Percentiles rank a stretch among this genome's conserved stretches.
Conservation (phyloP, 495 filamentous ascomycete species). For the Pseudotulostoma volvatum region DNA sequence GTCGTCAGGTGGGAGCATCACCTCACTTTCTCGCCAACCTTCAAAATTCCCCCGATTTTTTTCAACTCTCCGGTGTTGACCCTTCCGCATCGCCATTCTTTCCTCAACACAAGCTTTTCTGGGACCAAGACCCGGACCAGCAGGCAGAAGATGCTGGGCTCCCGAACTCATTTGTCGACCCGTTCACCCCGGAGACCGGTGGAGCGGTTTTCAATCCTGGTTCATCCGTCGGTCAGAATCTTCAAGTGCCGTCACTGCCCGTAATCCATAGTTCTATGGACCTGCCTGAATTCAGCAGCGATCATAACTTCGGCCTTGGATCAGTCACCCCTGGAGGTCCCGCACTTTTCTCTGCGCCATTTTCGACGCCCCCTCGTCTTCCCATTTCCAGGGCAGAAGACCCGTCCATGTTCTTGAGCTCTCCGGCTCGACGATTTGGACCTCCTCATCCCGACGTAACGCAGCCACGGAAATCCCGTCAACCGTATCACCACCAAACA, state of each 20-base stretch:
- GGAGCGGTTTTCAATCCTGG: constrained; percentile 5
- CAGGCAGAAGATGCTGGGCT: constrained; percentile 11
- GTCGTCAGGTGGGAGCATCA: constrained; percentile 26
- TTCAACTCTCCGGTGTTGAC: constrained; percentile 53
- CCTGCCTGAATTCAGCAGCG: constrained; percentile 20
- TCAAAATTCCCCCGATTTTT: constrained; percentile 48
- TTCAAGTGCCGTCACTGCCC: constrained; percentile 25
- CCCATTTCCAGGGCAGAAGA: constrained; percentile 29
- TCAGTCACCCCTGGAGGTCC: constrained; percentile 22
- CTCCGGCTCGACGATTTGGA: constrained; percentile 31
- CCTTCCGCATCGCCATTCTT: constrained; percentile 53
- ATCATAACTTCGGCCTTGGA: constrained; percentile 15
- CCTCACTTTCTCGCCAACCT: constrained; percentile 35
- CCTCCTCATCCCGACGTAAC: constrained; percentile 23
- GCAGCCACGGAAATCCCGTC: constrained; percentile 19
- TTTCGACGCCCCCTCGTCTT: constrained; percentile 29
- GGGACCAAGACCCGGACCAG: constrained; percentile 44
- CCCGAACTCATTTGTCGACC: not conserved
- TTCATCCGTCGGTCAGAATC: constrained; percentile 4
- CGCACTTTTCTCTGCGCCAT: constrained; percentile 29
- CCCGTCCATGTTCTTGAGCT: constrained; percentile 41
- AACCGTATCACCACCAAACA: constrained; percentile 43
- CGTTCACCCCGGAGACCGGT: constrained; percentile 5
- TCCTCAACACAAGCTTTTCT: constrained; percentile 51
- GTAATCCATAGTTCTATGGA: constrained; percentile 24